Evolutionary conservation across 2,329 filamentous ascomycete genomes (phyloP), one percentile per base, ranked within the genome.

Genomic region (Colletotrichum plurivorum): DNA sequence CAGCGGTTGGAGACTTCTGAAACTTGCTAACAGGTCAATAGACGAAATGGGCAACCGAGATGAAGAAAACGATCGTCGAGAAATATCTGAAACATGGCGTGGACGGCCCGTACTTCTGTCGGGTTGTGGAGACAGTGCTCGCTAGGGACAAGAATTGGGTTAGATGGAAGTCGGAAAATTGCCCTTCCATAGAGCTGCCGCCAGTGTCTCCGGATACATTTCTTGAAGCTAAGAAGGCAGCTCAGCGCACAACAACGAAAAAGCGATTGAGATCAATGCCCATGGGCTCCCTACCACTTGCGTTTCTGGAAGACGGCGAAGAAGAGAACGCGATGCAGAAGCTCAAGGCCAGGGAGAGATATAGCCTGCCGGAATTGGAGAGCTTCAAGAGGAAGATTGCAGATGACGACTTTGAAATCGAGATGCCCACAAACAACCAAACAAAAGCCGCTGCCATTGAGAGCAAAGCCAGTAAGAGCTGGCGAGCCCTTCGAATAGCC

Each of bases 111-210:
- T 97, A 97, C 80, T 99, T 98, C 80, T 93, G 94, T 81, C 92
- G 96, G 46, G 97, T 98, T 89, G 94, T 99, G 39, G 95, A 98
- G 78, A 98, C 95, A 13, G 95, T 99, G 39, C 88, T 99, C 36
- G 94, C 94, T 25, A 89, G 96, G 71, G 96, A 99, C 80, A 98
- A 98, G 84, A 98, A 98, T 78, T 99, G 97, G 97, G 94, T 97
- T 52, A 92, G 94, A 71, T 99, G 96, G 96, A 99, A 99, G 82
- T 92, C 95, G 69, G 94, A 98, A 78, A 94, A 92, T 73, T 99
- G 96, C 78, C 94, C 94, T 25, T 89, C 92, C 6, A 98, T 99
- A 76, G 91, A 95, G 76, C 88, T 89, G 69, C 89, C 92, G 22
- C 84, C 93, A 12, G 87, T 98, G 36, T 87, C 91, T 3, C 86